phyloP scores from a whole-genome alignment of 2,329 filamentous ascomycete genomes.

The Nigrospora osmanthi region DNA sequence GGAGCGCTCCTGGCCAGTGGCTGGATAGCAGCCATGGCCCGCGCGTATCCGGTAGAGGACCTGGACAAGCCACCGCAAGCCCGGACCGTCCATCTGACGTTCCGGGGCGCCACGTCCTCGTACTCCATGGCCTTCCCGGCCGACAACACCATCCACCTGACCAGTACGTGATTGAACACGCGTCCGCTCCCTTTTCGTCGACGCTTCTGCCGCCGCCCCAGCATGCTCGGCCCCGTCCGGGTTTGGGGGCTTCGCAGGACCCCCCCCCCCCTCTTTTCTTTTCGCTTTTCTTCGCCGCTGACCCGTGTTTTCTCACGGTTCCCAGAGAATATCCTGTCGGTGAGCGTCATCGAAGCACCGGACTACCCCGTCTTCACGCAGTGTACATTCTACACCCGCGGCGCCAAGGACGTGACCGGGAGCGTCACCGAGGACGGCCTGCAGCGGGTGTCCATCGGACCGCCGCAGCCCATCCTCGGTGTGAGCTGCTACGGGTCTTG shows the following conservation, averaged over 20 bases:
- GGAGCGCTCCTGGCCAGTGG: too few relatives aligned
- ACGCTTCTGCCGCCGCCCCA: too few relatives aligned
- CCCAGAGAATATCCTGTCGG: too few relatives aligned
- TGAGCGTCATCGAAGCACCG: conserved; percentile 32
- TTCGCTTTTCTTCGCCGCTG: background rate
- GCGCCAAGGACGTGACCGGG: conserved; percentile 21
- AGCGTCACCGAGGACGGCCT: conserved; percentile 20
- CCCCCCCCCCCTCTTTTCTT: too few relatives aligned
- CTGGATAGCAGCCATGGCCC: too few relatives aligned
- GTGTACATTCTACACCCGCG: conserved; percentile 35
- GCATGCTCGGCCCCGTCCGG: background rate
- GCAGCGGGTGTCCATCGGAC: conserved; percentile 33
- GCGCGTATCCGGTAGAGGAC: too few relatives aligned
- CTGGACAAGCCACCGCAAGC: conserved; percentile 1
- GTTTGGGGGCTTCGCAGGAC: background rate
- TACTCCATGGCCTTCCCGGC: conserved; percentile 33
- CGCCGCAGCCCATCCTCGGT: conserved; percentile 32
- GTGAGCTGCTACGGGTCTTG: conserved; percentile 35
- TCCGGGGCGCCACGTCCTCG: conserved; percentile 31
- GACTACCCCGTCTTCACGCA: conserved; percentile 32
- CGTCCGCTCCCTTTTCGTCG: too few relatives aligned
- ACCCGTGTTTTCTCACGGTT: background rate
- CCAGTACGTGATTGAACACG: conserved; percentile 22
- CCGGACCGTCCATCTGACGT: conserved; percentile 32
- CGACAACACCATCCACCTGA: conserved; percentile 28